Base-by-base conservation (phyloP, 2,329 filamentous ascomycete genomes). In the Aspergillus oerlinghausenensis region DNA sequence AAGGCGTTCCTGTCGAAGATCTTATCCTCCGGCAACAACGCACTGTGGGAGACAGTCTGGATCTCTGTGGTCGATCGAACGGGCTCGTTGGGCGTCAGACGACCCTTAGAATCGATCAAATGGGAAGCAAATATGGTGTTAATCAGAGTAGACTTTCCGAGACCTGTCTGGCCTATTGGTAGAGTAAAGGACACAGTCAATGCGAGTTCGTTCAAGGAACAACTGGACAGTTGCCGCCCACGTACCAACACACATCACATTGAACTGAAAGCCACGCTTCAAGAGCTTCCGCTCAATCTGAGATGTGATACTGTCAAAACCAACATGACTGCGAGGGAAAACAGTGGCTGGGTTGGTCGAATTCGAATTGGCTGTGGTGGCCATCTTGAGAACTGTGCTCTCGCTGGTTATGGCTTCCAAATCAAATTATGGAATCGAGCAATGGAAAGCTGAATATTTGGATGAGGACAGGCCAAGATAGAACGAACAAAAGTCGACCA, bases 61-160 rank as follows among this genome's bases (percentile, higher is more conserved):
- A 99, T 99, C 81, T 97, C 94, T 73, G 94, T 99, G 62, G 94
- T 99, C 65, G 89, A 89, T 75, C 94, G 91, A 70, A 96, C 90
- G 69, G 88, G 88, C 83, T 99, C 94, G 73, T 96, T 90, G 64
- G 94, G 94, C 60, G 88, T 82, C 72, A 97, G 83, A 73, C 94
- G 91, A 73, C 94, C 94, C 84, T 99, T 99, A 74, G 92, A 96
- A 78, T 99, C 93, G 79, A 99, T 97, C 69, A 99, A 86, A 82
- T 99, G 94, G 67, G 94, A 97, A 67, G 94, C 94, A 80, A 99
- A 99, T 83, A 99, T 97, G 79, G 94, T 99, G 85, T 99, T 99
- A 85, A 99, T 96, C 75, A 99, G 81, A 62, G 94, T 99, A 56
- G 93, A 97, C 83, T 99, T 99, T 79, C 94, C 94, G 70, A 99